These are phyloP conservation scores for Tolypocladium paradoxum DNA, from an alignment of 2,329 filamentous ascomycete species.

Conservation along the genomic window DNA sequence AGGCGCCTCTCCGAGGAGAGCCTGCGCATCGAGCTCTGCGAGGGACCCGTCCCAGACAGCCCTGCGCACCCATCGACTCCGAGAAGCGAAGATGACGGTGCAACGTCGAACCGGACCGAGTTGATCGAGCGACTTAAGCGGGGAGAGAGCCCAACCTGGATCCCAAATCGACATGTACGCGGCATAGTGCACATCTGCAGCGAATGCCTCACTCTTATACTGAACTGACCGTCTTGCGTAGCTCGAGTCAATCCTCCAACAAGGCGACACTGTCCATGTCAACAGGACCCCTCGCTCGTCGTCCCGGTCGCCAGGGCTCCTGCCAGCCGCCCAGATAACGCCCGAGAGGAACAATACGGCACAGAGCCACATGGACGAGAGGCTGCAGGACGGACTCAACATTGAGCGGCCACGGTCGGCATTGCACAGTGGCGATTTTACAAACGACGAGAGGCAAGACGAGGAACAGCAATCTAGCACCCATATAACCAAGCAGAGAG, in stretches of 20 bases:
- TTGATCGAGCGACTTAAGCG: constrained; percentile 78
- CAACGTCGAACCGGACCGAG: constrained; percentile 56
- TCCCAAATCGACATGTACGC: constrained; percentile 51
- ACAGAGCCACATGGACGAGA: constrained; percentile 21
- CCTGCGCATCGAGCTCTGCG: constrained; percentile 49
- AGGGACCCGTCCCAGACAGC: constrained; percentile 40
- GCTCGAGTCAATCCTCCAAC: constrained; percentile 27
- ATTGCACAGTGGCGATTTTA: constrained; percentile 58
- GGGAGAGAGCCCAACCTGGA: constrained; percentile 66
- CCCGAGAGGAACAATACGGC: constrained; percentile 29
- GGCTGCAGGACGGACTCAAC: constrained; percentile 43
- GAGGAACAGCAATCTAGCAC: constrained; percentile 4
- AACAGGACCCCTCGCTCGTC: constrained; percentile 17
- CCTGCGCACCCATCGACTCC: constrained; percentile 17
- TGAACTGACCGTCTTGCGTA: constrained; percentile 7
- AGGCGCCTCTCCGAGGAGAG: constrained; percentile 45
- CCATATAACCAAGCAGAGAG: background rate
- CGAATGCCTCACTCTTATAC: background rate
- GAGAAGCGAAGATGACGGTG: constrained; percentile 12
- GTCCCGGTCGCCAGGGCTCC: constrained; percentile 27
- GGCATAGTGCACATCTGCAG: background rate
- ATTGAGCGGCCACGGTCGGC: constrained; percentile 78
- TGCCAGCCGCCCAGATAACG: constrained; percentile 36
- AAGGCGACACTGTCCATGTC: constrained; percentile 6
- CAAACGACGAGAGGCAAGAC: constrained; percentile 22